A percentile compares a stretch with the other conserved stretches of the same genome.
Evolutionary conservation across 495 filamentous ascomycete genomes (phyloP).

Genomic region (Penicillium steckii): DNA sequence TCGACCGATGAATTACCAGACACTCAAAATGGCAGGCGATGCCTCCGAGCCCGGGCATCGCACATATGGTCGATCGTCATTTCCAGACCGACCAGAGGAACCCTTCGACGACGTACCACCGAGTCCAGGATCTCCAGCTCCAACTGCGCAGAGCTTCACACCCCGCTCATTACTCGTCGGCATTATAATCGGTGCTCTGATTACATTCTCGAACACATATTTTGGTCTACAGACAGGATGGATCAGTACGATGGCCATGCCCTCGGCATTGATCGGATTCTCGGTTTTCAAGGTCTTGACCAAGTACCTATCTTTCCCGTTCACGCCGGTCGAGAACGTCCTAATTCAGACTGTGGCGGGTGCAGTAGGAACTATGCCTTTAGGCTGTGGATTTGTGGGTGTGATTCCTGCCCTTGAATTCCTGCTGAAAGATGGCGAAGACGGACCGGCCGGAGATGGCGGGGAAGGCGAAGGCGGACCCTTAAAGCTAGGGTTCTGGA

Average conservation of each 20-base stretch:
- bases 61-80: conserved; percentile 7
- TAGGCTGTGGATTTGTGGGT: conserved; percentile 94
- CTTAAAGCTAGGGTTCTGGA: conserved; percentile 65
- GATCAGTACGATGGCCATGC: conserved; percentile 87
- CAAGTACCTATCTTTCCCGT: conserved; percentile 69
- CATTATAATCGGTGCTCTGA: conserved; percentile 78
- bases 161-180: conserved; percentile 76
- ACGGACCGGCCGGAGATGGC: conserved; percentile 47
- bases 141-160: conserved; percentile 65
- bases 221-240: conserved; percentile 98
- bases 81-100: conserved; percentile 2
- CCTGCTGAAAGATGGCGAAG: conserved; percentile 70
- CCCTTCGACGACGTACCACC: not conserved
- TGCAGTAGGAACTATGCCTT: conserved; percentile 92
- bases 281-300: conserved; percentile 85
- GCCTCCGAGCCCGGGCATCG: conserved; percentile 12
- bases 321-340: conserved; percentile 95
- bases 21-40: conserved; percentile 35
- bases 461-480: conserved; percentile 67
- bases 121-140: conserved; percentile 13
- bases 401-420: conserved; percentile 91
- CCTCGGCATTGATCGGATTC: conserved; percentile 91
- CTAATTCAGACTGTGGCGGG: conserved; percentile 96
- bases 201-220: conserved; percentile 96
- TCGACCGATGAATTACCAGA: conserved; percentile 39